phyloP scores from a whole-genome alignment of 2,329 filamentous ascomycete genomes.

The Penicillium brevicompactum region DNA sequence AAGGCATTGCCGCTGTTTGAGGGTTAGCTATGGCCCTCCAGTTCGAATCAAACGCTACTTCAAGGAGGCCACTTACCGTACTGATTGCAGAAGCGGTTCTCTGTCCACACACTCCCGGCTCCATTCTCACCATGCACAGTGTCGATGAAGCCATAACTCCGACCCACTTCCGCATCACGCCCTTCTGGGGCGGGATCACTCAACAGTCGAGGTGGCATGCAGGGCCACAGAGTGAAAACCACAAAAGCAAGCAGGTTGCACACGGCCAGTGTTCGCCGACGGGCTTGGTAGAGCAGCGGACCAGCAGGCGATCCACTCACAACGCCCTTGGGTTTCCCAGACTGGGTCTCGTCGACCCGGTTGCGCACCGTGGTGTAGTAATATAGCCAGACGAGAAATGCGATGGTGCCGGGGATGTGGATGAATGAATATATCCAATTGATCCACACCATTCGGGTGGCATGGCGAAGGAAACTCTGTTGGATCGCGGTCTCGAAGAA shows the following conservation, averaged over 20 bases:
- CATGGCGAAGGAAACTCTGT: conserved; percentile 56
- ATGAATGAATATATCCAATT: conserved; percentile 77
- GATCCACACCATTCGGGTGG: conserved; percentile 65
- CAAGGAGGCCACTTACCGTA: conserved; percentile 55
- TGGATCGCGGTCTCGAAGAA: conserved; percentile 69
- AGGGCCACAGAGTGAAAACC: conserved; percentile 62
- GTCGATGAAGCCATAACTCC: conserved; percentile 62
- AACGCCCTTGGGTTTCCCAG: conserved; percentile 39
- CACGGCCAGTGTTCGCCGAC: conserved; percentile 58
- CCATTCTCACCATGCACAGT: conserved; percentile 60
- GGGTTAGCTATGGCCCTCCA: background rate
- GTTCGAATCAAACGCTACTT: too few species aligned
- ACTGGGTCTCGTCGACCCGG: conserved; percentile 45
- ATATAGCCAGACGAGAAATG: conserved; percentile 68
- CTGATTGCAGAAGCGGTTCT: conserved; percentile 74
- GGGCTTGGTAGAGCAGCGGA: conserved; percentile 57
- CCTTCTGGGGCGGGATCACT: conserved; percentile 58
- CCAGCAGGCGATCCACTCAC: conserved; percentile 49
- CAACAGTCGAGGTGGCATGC: conserved; percentile 62
- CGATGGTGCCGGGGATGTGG: conserved; percentile 74
- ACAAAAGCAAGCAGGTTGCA: conserved; percentile 63
- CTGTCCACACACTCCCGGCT: conserved; percentile 70
- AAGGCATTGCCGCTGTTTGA: conserved; percentile 68
- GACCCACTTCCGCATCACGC: conserved; percentile 58
- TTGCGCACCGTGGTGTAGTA: conserved; percentile 69